Evolutionary conservation across 2,329 filamentous ascomycete species (phyloP), one percentile per base, ranked within the genome.

Genomic region (Bipolaris zeicola): DNA sequence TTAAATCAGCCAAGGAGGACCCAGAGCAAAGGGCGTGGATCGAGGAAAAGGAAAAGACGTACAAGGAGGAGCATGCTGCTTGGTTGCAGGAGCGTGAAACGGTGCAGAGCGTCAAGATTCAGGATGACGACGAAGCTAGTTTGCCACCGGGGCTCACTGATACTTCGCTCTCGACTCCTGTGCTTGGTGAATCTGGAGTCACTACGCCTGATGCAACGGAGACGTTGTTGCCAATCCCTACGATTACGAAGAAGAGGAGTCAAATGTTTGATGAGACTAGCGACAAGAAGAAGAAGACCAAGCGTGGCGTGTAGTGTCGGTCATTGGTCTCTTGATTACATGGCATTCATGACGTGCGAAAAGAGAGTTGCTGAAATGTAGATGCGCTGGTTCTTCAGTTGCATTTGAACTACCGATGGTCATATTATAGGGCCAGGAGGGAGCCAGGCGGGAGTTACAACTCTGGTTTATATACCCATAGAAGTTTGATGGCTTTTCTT

Each of bases 101-200:
- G 34, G 54, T 44, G 20, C 63, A 65, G 31, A 58, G 57, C 1
- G 43, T 50, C 28, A 24, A 47, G 14, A 26, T 26, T 44, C 22
- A 59, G 8, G 59, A 64, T 34, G 64, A 68, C 6, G 58, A 63
- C 3, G 64, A 61, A 7, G 11, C 51, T 14, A 33, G 44, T 3
- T 72, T 69, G 2, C 65, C 67, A 13, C 69, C 70, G 42, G 53
- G 67, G 1, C 54, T 72, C 8, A 72, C 69, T 1, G 66, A 73
- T 36, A 67, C 67, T 2, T 69, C 64, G 6, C 53, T 70, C 3
- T 52, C 63, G 1, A 70, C 70, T 1, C 68, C 68, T 3, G 68
- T 61, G 3, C 50, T 64, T 3, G 59, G 34, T 11, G 62, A 55
- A 6, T 70, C 69, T 14, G 59, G 69, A 6, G 52, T 68, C 26